A percentile compares a stretch with the other conserved stretches of the same genome.
These are phyloP conservation scores for Phialemoniopsis sp. DNA, from an alignment of 2,329 filamentous ascomycete genomes.

Conservation along the genomic window DNA sequence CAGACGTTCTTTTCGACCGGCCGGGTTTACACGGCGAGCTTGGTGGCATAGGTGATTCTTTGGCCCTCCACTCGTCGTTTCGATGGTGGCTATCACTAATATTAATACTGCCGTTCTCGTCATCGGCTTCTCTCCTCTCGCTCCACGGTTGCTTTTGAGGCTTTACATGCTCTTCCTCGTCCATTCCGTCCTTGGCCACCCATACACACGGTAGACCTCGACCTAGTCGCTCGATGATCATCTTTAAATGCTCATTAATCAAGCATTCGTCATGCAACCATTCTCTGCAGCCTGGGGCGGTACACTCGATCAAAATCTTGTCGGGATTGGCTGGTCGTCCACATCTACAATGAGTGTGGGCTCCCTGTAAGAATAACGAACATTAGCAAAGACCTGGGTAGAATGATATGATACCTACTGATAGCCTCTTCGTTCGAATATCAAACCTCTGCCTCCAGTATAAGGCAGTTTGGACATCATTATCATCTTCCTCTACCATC, in stretches of 20 bases:
- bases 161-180: constrained; percentile 32
- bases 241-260: constrained; percentile 47
- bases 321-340: constrained; percentile 58
- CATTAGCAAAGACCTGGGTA: neutral
- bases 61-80: constrained; percentile 8
- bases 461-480: constrained; percentile 52
- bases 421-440: constrained; percentile 50
- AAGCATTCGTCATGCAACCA: constrained; percentile 65
- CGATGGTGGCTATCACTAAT: constrained; percentile 17
- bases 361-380: constrained; percentile 30
- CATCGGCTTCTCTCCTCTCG: too few species aligned
- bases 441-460: constrained; percentile 65
- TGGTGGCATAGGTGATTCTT: constrained; percentile 1
- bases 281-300: constrained; percentile 45
- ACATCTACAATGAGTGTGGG: constrained; percentile 54
- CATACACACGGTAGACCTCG: constrained; percentile 28
- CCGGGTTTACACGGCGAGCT: constrained; percentile 14
- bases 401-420: constrained; percentile 36
- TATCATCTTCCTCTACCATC: constrained; percentile 67
- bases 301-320: constrained; percentile 54
- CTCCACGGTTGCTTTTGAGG: too few species aligned
- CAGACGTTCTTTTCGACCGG: constrained; percentile 28
- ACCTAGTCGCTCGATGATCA: constrained; percentile 45
- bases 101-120: constrained; percentile 24
- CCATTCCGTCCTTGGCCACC: constrained; percentile 32